Evolutionary conservation across 1,284 basidiomycete genomes (phyloP).

Genomic region (Farysia itapuensis): DNA sequence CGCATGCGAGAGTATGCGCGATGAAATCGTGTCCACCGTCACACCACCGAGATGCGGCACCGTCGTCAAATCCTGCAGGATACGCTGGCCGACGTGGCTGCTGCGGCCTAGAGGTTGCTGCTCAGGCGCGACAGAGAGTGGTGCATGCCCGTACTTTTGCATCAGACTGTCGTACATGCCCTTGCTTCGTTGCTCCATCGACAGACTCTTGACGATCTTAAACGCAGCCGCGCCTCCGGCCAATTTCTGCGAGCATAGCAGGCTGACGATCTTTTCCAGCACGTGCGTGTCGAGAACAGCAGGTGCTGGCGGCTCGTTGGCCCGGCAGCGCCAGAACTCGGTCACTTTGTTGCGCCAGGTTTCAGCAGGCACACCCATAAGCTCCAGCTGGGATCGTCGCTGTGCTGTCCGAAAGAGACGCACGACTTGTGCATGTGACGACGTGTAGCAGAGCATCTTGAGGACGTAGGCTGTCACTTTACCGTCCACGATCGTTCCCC

Average conservation of each 20-base stretch:
- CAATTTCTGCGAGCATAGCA: conserved; percentile 19
- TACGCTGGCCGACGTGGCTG: neutral
- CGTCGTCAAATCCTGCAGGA: conserved; percentile 23
- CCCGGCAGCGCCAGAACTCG: conserved; percentile 10
- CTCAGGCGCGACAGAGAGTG: neutral
- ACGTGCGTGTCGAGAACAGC: conserved; percentile 13
- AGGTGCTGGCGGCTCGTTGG: conserved; percentile 1
- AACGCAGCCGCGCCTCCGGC: conserved; percentile 14
- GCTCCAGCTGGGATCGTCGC: conserved; percentile 8
- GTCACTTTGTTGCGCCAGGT: neutral
- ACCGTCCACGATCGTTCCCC: conserved; percentile 17
- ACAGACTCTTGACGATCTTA: conserved; percentile 18
- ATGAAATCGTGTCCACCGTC: conserved; percentile 18
- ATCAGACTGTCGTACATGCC: conserved; percentile 39
- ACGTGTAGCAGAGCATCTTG: conserved; percentile 14
- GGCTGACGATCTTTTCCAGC: conserved; percentile 4
- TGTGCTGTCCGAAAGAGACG: conserved; percentile 14
- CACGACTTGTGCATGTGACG: conserved; percentile 7
- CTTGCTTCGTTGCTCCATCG: conserved; percentile 8
- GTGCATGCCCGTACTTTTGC: conserved; percentile 11
- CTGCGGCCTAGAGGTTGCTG: neutral
- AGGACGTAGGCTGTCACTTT: conserved; percentile 6
- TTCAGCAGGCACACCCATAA: conserved; percentile 3
- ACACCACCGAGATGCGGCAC: conserved; percentile 4
- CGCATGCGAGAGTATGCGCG: conserved; percentile 22